A percentile compares a stretch with the other conserved stretches of the same genome.
Conservation (phyloP, 2,329 filamentous ascomycete genomes). For the Coniella lustricola region DNA sequence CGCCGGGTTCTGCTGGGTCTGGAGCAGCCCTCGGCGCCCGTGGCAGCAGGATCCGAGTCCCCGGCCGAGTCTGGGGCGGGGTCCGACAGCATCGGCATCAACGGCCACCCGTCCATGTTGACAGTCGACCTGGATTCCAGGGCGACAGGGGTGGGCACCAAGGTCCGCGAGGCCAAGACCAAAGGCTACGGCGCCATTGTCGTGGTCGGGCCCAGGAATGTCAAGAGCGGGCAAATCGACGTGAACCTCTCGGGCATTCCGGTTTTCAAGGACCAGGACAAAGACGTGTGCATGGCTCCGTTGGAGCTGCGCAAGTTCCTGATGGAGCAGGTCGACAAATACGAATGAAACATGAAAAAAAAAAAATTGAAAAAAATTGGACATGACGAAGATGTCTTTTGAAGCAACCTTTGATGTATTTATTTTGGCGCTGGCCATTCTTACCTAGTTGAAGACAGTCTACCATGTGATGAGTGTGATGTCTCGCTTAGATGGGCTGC, state of each 20-base stretch:
- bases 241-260: constrained; percentile 34
- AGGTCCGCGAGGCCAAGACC: constrained; percentile 63
- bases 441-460: too few relatives aligned
- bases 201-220: constrained; percentile 62
- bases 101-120: constrained; percentile 48
- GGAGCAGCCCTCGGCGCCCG: too few relatives aligned
- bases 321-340: constrained; percentile 38
- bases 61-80: constrained; percentile 25
- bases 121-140: constrained; percentile 65
- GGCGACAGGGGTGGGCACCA: constrained; percentile 55
- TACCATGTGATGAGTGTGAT: too few relatives aligned
- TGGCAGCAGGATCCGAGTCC: too few relatives aligned
- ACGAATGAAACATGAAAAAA: constrained; percentile 33
- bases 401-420: not conserved
- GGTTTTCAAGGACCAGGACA: constrained; percentile 22
- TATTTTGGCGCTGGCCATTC: too few relatives aligned
- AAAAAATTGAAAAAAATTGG: constrained; percentile 7
- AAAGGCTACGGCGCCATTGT: constrained; percentile 70
- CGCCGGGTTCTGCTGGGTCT: constrained; percentile 46
- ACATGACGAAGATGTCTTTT: constrained; percentile 1
- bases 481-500: too few relatives aligned
- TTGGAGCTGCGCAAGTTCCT: constrained; percentile 38
- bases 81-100: constrained; percentile 28
- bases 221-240: constrained; percentile 50
- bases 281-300: constrained; percentile 34